Percentiles rank a stretch among this genome's conserved stretches.
Conservation (phyloP, 2,329 filamentous ascomycete genomes). For the Aureobasidium melanogenum region DNA sequence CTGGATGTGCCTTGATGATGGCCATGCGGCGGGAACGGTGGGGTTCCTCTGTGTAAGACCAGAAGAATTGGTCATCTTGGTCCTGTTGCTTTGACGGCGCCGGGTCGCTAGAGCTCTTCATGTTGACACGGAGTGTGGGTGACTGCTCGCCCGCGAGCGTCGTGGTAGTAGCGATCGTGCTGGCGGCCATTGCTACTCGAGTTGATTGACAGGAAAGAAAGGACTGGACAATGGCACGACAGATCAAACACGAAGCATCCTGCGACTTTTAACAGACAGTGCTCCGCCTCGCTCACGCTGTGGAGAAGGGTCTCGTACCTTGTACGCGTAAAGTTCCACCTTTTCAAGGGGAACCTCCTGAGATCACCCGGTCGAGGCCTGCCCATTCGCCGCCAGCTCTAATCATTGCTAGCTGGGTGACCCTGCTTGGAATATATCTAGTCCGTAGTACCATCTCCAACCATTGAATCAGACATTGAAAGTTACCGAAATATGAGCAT, state of each 20-base stretch:
- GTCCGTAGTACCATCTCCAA: too few species aligned
- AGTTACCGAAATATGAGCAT: too few species aligned
- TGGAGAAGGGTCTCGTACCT: slow-evolving; percentile 3
- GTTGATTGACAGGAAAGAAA: neutral
- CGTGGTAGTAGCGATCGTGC: slow-evolving; percentile 2
- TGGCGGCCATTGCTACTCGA: neutral
- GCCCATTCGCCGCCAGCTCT: neutral
- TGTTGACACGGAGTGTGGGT: slow-evolving; percentile 3
- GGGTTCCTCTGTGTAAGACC: slow-evolving; percentile 98
- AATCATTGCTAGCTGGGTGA: neutral
- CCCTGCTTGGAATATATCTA: neutral
- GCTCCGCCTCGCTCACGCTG: neutral
- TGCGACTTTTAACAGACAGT: slow-evolving; percentile 4
- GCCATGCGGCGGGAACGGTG: slow-evolving; percentile 82
- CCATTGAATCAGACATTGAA: too few species aligned
- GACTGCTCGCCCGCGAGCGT: slow-evolving; percentile 7
- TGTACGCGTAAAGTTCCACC: slow-evolving; percentile 3
- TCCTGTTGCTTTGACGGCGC: neutral
- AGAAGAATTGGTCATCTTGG: slow-evolving; percentile 67
- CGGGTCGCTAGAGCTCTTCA: slow-evolving; percentile 16
- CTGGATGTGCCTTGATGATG: slow-evolving; percentile 96
- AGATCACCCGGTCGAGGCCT: slow-evolving; percentile 4
- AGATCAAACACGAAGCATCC: neutral
- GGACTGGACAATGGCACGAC: neutral
- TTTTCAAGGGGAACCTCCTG: neutral